A percentile compares a stretch with the other conserved stretches of the same genome.
Evolutionary conservation across 768 basidiomycete genomes (phyloP).

Genomic region (Boletus rufocinnamomeus): DNA sequence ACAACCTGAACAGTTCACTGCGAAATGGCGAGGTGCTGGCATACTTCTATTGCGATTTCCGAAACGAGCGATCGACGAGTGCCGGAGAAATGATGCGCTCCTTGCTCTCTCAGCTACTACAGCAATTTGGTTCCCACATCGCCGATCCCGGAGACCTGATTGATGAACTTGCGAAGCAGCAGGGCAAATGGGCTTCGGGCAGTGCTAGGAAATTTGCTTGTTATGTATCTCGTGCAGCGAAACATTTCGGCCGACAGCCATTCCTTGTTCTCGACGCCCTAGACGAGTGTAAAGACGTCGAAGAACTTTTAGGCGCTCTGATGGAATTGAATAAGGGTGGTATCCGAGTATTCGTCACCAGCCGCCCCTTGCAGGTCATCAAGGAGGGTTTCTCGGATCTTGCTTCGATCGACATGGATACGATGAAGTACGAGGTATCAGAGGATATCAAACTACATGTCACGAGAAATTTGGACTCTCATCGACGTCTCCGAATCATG

Average conservation of each 20-base stretch:
- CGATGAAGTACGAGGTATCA: too few relatives aligned
- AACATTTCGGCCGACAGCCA: neutral
- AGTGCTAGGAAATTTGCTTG: neutral
- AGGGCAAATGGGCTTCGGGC: neutral
- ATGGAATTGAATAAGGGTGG: neutral
- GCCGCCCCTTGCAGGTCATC: constrained; percentile 14
- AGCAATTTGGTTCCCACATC: neutral
- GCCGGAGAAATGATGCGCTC: too few relatives aligned
- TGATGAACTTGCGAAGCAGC: neutral
- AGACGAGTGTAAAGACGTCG: constrained; percentile 16
- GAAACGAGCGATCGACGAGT: constrained; percentile 8
- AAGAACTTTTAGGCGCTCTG: neutral
- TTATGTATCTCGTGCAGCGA: constrained; percentile 3
- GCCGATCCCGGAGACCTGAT: neutral
- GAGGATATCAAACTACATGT: too few relatives aligned
- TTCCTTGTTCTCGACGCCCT: constrained; percentile 17
- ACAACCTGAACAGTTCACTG: neutral
- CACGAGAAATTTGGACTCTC: too few relatives aligned
- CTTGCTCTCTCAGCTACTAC: constrained; percentile 19
- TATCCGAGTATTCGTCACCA: constrained; percentile 12
- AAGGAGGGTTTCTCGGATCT: neutral
- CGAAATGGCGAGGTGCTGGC: constrained; percentile 4
- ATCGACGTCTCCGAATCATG: too few relatives aligned
- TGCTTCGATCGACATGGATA: too few relatives aligned
- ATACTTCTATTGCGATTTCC: constrained; percentile 27